Conservation (phyloP, 2,329 filamentous ascomycete genomes). For the Monosporascus sp. region DNA sequence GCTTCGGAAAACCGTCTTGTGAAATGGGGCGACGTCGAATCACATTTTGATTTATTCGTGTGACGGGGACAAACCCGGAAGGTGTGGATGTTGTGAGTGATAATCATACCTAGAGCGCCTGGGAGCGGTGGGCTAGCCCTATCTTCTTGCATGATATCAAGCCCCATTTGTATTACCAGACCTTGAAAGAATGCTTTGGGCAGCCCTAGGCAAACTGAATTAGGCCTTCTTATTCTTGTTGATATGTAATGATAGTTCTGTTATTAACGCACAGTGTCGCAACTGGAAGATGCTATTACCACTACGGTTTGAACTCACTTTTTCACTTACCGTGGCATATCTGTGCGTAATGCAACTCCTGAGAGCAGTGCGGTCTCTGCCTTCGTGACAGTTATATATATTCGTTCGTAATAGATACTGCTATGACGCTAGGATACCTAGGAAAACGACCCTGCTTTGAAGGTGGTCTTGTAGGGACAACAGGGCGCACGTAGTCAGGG, state of each 20-base stretch:
- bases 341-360: too few species aligned
- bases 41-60: conserved; percentile 23
- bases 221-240: neutral
- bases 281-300: too few species aligned
- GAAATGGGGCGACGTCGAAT: conserved; percentile 28
- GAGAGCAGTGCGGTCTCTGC: too few species aligned
- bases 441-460: too few species aligned
- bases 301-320: too few species aligned
- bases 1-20: conserved; percentile 28
- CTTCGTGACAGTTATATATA: too few species aligned
- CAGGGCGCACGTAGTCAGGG: too few species aligned
- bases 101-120: neutral
- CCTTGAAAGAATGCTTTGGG: neutral
- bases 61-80: conserved; percentile 3
- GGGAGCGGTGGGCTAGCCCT: neutral
- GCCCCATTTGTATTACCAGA: neutral
- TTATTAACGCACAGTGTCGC: neutral
- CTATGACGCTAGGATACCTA: too few species aligned
- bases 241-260: neutral
- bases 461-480: too few species aligned
- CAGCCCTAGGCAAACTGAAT: neutral
- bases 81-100: neutral
- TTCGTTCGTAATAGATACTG: too few species aligned
- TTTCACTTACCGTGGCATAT: too few species aligned
- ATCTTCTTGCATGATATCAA: neutral